A percentile compares a stretch with the other conserved stretches of the same genome.
phyloP scores from a whole-genome alignment of 495 filamentous ascomycete genomes.

The Trichoderma erinaceum region DNA sequence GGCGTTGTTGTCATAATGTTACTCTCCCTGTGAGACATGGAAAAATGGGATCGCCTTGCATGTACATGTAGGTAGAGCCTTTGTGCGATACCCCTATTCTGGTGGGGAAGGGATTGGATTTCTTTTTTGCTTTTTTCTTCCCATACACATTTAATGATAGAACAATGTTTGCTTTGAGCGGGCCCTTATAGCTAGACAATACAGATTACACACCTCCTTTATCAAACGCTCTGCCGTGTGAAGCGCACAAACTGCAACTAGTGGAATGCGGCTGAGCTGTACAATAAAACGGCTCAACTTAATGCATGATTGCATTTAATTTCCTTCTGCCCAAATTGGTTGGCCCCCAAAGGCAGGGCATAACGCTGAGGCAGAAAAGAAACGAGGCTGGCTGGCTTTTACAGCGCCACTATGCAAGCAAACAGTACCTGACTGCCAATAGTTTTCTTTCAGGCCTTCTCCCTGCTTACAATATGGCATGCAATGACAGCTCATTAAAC shows the following conservation, averaged over 20 bases:
- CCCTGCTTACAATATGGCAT: neutral
- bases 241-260: neutral
- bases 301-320: conserved; percentile 1
- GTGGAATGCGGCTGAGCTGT: neutral
- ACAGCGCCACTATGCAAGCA: neutral
- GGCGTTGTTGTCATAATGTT: neutral
- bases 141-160: conserved; percentile 10
- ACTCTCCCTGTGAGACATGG: neutral
- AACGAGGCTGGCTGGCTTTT: conserved; percentile 5
- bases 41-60: neutral
- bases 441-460: neutral
- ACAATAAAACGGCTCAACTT: neutral
- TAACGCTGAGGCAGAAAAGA: neutral
- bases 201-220: neutral
- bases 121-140: neutral
- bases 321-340: neutral
- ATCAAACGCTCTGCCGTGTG: neutral
- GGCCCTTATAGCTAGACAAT: neutral
- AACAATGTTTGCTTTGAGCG: neutral
- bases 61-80: neutral
- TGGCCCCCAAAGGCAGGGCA: conserved; percentile 3
- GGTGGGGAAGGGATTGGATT: neutral
- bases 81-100: too few relatives aligned
- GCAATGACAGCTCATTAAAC: conserved; percentile 9
- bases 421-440: neutral